phyloP scores from a whole-genome alignment of 179 eudicot genomes.

The Silene vulgaris region DNA sequence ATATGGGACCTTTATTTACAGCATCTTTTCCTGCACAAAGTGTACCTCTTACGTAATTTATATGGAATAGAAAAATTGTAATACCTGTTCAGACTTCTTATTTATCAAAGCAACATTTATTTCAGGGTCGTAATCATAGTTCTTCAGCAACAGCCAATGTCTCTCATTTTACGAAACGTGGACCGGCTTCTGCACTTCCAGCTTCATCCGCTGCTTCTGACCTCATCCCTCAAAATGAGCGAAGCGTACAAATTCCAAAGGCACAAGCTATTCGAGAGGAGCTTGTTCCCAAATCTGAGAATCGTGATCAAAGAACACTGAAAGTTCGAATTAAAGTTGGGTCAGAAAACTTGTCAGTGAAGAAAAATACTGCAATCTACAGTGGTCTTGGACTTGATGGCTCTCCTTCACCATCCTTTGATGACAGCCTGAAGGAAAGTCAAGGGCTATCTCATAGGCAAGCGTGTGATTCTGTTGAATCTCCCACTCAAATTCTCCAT shows the following conservation, averaged over 20 bases:
- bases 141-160: slow-evolving; percentile 43
- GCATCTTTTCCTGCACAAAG: background rate
- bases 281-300: slow-evolving; percentile 41
- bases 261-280: slow-evolving; percentile 36
- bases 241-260: slow-evolving; percentile 31
- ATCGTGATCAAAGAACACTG: slow-evolving; percentile 54
- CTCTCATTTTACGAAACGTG: slow-evolving; percentile 43
- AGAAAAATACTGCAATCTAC: slow-evolving; percentile 73
- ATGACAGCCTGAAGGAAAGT: slow-evolving; percentile 55
- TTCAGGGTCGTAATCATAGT: slow-evolving; percentile 49
- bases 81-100: slow-evolving; percentile 1
- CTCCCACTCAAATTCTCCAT: slow-evolving; percentile 72
- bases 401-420: slow-evolving; percentile 78
- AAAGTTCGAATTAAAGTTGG: slow-evolving; percentile 86
- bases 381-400: slow-evolving; percentile 90
- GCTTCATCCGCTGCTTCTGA: slow-evolving; percentile 31
- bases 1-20: background rate
- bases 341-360: slow-evolving; percentile 56
- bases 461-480: slow-evolving; percentile 39
- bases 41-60: background rate
- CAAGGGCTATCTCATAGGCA: slow-evolving; percentile 45
- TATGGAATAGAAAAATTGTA: background rate
- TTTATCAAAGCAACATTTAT: slow-evolving; percentile 26
- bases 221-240: slow-evolving; percentile 32
- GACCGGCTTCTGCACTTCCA: slow-evolving; percentile 35